A percentile compares a stretch with the other conserved stretches of the same genome.
These are phyloP conservation scores for Chlorophyllum brunneum DNA, from an alignment of 768 basidiomycete genomes.

Conservation along the genomic window DNA sequence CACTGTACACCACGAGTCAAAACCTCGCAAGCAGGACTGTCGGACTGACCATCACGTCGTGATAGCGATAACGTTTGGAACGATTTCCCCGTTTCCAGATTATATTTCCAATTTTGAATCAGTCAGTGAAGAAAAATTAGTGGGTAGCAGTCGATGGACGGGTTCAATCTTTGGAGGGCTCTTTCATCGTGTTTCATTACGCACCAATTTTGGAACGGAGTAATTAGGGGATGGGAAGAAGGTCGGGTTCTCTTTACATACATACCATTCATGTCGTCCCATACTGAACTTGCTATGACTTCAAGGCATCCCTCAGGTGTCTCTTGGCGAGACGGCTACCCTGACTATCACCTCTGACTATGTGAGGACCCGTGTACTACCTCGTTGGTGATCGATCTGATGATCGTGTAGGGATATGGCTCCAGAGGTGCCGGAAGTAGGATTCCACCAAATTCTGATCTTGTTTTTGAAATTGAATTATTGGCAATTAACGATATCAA, in stretches of 20 bases:
- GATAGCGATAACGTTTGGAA: too few relatives aligned
- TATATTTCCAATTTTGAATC: too few relatives aligned
- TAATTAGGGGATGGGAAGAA: constrained; percentile 9
- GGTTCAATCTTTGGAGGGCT: too few relatives aligned
- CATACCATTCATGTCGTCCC: neutral
- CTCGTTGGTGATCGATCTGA: neutral
- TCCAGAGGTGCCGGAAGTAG: constrained; percentile 65
- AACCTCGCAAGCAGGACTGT: too few relatives aligned
- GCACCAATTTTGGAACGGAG: neutral
- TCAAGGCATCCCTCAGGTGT: constrained; percentile 71
- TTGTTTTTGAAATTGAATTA: constrained; percentile 83
- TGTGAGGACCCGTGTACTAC: constrained; percentile 35
- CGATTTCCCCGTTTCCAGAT: too few relatives aligned
- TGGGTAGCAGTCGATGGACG: too few relatives aligned
- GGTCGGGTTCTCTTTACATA: neutral
- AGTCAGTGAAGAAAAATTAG: too few relatives aligned
- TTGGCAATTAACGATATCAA: constrained; percentile 51
- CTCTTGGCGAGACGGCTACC: constrained; percentile 71
- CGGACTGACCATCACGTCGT: too few relatives aligned
- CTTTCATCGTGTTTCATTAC: neutral
- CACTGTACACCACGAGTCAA: too few relatives aligned
- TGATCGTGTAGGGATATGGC: constrained; percentile 59
- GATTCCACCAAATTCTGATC: constrained; percentile 71
- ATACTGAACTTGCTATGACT: neutral
- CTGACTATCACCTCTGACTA: constrained; percentile 70